Conservation (phyloP, 2,329 filamentous ascomycete species). For the Byssoonygena ceratinophila region DNA sequence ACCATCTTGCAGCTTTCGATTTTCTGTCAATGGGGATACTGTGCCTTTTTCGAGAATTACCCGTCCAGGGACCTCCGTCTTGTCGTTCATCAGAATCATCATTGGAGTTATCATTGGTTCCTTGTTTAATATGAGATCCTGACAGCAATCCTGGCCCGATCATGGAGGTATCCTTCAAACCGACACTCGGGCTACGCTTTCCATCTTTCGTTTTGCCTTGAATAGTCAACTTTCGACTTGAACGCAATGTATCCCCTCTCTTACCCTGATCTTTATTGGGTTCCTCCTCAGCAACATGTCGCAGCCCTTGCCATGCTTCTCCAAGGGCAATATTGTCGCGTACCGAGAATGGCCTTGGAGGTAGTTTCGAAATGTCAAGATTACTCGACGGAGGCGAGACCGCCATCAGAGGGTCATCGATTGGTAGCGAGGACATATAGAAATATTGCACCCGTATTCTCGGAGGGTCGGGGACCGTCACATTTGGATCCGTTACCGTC, state of each 20-base stretch:
- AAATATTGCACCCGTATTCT: slow-evolving; percentile 63
- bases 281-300: slow-evolving; percentile 15
- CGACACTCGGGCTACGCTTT: background rate
- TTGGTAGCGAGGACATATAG: slow-evolving; percentile 68
- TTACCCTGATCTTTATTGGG: background rate
- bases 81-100: background rate
- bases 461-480: slow-evolving; percentile 41
- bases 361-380: slow-evolving; percentile 44
- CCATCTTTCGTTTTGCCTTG: background rate
- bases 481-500: slow-evolving; percentile 20
- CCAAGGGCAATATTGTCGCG: slow-evolving; percentile 73
- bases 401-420: slow-evolving; percentile 78
- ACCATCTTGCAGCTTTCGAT: slow-evolving; percentile 23
- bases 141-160: background rate
- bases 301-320: slow-evolving; percentile 59
- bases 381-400: slow-evolving; percentile 43
- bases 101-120: background rate
- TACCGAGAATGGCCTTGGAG: slow-evolving; percentile 65
- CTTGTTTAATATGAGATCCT: background rate
- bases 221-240: background rate
- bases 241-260: background rate
- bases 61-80: background rate
- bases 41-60: slow-evolving; percentile 25
- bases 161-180: background rate
- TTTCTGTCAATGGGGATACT: slow-evolving; percentile 25